Evolutionary conservation across 176 grass and related monocot species (phyloP).

Genomic region (Saccharum officinarum): DNA sequence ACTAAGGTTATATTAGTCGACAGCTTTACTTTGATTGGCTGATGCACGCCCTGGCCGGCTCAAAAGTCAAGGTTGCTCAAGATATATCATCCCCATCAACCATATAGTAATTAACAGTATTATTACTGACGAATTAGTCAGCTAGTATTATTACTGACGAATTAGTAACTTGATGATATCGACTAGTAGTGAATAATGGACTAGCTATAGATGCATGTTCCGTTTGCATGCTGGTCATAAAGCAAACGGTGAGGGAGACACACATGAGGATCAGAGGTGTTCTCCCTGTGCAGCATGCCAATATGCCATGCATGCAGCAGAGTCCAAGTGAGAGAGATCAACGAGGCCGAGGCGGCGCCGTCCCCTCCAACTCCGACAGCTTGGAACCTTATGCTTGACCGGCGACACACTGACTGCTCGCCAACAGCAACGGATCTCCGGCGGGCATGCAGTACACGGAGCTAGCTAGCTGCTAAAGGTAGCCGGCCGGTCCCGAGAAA

Average conservation of each 20-base stretch:
- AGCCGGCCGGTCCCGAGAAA: neutral
- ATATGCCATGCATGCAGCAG: conserved; percentile 29
- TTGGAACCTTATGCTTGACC: conserved; percentile 35
- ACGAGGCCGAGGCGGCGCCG: neutral
- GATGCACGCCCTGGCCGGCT: neutral
- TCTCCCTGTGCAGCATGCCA: conserved; percentile 1
- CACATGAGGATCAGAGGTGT: neutral
- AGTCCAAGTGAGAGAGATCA: conserved; percentile 33
- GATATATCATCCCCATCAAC: neutral
- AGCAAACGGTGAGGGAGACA: neutral
- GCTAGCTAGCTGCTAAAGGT: neutral
- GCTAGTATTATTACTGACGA: too few relatives aligned
- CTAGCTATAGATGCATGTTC: neutral
- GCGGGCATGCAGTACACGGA: neutral
- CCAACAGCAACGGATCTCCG: neutral
- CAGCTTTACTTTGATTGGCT: neutral
- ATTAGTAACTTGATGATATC: neutral
- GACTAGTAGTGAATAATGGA: neutral
- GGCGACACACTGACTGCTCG: neutral
- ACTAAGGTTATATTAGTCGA: neutral
- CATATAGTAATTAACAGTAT: neutral
- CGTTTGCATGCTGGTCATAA: neutral
- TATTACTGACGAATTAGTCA: too few relatives aligned
- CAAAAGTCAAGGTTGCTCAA: neutral
- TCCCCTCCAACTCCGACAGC: neutral